These are phyloP conservation scores for Sindora glabra DNA, from an alignment of 306 rosid genomes.

Conservation along the genomic window DNA sequence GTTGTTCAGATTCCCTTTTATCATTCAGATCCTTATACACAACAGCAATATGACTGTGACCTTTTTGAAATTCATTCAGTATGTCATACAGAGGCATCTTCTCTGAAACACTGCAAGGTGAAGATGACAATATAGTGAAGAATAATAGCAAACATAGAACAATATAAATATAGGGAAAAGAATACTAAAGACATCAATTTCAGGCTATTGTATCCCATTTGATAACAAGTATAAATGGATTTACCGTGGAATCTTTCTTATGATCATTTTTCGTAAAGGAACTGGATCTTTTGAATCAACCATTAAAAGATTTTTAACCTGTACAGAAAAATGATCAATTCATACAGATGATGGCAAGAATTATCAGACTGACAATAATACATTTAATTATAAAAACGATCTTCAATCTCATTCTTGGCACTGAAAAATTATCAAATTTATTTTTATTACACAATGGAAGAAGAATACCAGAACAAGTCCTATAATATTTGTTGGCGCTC, in stretches of 20 bases:
- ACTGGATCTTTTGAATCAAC: constrained; percentile 66
- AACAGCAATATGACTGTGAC: constrained; percentile 98
- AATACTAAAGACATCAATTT: background rate
- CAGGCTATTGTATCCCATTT: background rate
- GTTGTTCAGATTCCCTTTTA: constrained; percentile 38
- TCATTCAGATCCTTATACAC: constrained; percentile 66
- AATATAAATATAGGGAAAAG: background rate
- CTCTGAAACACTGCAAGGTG: constrained; percentile 76
- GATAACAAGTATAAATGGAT: background rate
- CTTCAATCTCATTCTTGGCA: background rate
- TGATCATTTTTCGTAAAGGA: constrained; percentile 67
- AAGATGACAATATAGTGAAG: constrained; percentile 9
- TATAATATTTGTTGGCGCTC: constrained; percentile 60
- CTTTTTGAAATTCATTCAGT: constrained; percentile 93
- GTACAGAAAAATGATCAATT: constrained; percentile 17
- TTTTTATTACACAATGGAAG: background rate
- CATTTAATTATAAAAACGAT: background rate
- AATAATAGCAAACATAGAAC: background rate
- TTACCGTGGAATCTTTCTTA: constrained; percentile 94
- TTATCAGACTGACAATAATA: background rate
- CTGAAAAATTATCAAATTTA: background rate
- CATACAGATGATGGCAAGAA: background rate
- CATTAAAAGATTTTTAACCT: constrained; percentile 91
- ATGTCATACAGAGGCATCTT: constrained; percentile 94
- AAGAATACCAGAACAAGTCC: constrained; percentile 89